Conservation (phyloP, 306 rosid genomes). For the Senna tora region DNA sequence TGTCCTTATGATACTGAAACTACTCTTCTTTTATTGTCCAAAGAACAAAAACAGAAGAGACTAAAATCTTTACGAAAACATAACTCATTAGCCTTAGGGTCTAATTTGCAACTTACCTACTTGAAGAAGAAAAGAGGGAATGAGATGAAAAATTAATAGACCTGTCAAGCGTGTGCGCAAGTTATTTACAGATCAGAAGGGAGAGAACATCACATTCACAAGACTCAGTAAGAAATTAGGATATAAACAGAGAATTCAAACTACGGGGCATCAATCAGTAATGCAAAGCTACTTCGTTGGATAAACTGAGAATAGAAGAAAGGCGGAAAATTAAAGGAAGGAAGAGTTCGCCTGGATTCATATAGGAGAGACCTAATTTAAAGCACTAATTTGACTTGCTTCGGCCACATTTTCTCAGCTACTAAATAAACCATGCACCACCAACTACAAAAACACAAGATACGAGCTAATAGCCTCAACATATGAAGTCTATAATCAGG, state of each 20-base stretch:
- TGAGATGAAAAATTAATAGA: conserved; percentile 18
- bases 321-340: neutral
- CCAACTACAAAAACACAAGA: conserved; percentile 14
- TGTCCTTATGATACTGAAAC: neutral
- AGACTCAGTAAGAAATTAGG: neutral
- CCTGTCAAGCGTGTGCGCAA: conserved; percentile 22
- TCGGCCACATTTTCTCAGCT: conserved; percentile 35
- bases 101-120: conserved; percentile 16
- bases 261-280: conserved; percentile 9
- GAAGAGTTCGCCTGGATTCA: neutral
- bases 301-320: conserved; percentile 1
- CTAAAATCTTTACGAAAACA: conserved; percentile 15
- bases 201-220: conserved; percentile 14
- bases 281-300: neutral
- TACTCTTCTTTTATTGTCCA: conserved; percentile 4
- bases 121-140: conserved; percentile 14
- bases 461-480: conserved; percentile 32
- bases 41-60: conserved; percentile 6
- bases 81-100: conserved; percentile 10
- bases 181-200: conserved; percentile 20
- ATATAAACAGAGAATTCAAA: conserved; percentile 7
- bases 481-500: neutral
- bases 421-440: conserved; percentile 26
- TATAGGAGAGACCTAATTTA: conserved; percentile 6
- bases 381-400: conserved; percentile 17